A percentile compares a stretch with the other conserved stretches of the same genome.
Conservation (phyloP, 2,329 filamentous ascomycete species). For the Gremmenia infestans region DNA sequence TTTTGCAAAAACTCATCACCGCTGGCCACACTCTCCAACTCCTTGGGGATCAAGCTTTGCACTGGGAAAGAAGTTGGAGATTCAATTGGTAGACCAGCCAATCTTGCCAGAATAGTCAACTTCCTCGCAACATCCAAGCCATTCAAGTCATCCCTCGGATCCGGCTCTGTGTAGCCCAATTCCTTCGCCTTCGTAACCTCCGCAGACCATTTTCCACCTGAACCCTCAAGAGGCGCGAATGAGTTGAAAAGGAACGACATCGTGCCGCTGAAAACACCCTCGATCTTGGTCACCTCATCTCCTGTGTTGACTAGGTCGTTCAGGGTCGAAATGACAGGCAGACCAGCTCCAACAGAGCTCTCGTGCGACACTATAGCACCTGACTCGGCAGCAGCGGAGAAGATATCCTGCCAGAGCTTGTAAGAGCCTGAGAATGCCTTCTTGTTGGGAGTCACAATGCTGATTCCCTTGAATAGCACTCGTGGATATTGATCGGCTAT, state of each 20-base stretch:
- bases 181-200: constrained; percentile 91
- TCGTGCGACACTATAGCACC: constrained; percentile 91
- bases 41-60: constrained; percentile 84
- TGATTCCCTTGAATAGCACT: constrained; percentile 77
- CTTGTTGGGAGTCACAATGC: constrained; percentile 95
- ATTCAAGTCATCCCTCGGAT: constrained; percentile 81
- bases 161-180: constrained; percentile 86
- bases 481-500: constrained; percentile 78
- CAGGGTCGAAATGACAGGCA: constrained; percentile 89
- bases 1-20: constrained; percentile 82
- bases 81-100: constrained; percentile 76
- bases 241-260: constrained; percentile 99
- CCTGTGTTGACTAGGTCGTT: constrained; percentile 94
- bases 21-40: constrained; percentile 70
- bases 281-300: constrained; percentile 85
- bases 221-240: constrained; percentile 76
- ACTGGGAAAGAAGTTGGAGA: constrained; percentile 88
- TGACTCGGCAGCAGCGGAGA: constrained; percentile 61
- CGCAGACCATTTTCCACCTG: constrained; percentile 79
- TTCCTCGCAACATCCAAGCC: constrained; percentile 91
- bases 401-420: constrained; percentile 83
- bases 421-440: constrained; percentile 88
- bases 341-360: constrained; percentile 85
- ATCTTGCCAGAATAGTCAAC: constrained; percentile 84
- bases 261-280: constrained; percentile 95